These are phyloP conservation scores for Endocladia muricata DNA, from an alignment of 31 red algal species.

Conservation along the genomic window DNA sequence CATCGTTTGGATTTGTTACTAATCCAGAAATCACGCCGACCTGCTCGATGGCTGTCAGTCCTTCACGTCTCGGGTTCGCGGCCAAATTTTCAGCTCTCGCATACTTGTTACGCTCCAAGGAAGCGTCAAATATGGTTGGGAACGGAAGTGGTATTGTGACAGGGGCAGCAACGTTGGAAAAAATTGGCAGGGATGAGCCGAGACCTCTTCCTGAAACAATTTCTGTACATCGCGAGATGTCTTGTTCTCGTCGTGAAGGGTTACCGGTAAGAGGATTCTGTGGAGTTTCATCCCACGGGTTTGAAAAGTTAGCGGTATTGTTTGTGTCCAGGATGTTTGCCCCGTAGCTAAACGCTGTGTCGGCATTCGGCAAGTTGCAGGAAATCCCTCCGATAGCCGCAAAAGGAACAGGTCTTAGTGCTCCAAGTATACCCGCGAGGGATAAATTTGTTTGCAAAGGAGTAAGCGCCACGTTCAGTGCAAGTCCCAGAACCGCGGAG, in stretches of 20 bases:
- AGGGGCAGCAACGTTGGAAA: background rate
- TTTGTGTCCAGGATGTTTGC: background rate
- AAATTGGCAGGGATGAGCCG: conserved; percentile 9
- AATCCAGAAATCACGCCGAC: conserved; percentile 14
- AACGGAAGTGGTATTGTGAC: conserved; percentile 47
- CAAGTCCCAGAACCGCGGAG: conserved; percentile 31
- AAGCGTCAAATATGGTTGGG: conserved; percentile 26
- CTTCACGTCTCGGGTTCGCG: background rate
- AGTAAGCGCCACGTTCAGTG: conserved; percentile 31
- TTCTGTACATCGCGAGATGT: background rate
- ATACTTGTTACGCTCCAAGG: conserved; percentile 1
- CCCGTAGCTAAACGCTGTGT: background rate
- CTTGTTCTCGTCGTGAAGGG: background rate
- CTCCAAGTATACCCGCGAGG: conserved; percentile 23
- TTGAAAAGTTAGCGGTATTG: conserved; percentile 28
- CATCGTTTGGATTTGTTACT: conserved; percentile 5
- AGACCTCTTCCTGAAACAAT: conserved; percentile 28
- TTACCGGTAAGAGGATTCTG: background rate
- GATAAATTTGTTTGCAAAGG: conserved; percentile 20
- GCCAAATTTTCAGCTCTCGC: background rate
- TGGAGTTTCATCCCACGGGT: background rate
- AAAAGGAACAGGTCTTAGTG: conserved; percentile 32
- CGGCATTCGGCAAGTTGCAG: conserved; percentile 20
- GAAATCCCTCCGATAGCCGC: conserved; percentile 12
- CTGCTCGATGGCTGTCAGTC: background rate